Percentiles rank a stretch among this genome's conserved stretches.
These are phyloP conservation scores for Plantago rigida DNA, from an alignment of 305 asterid genomes.

Conservation along the genomic window DNA sequence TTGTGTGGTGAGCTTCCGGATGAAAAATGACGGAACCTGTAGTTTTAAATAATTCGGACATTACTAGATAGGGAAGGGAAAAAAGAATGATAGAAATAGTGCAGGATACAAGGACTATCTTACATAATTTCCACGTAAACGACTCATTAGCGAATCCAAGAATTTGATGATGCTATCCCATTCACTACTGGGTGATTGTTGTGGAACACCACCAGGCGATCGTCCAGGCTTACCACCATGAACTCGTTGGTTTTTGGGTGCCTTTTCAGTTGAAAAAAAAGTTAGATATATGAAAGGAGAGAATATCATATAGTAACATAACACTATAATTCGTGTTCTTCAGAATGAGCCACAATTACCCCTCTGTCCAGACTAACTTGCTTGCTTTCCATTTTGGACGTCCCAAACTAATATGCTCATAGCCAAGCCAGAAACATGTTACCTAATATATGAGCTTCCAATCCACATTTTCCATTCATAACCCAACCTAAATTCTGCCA, in stretches of 20 bases:
- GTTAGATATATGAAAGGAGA: slow-evolving; percentile 12
- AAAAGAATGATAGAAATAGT: slow-evolving; percentile 8
- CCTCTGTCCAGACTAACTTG: too few relatives aligned
- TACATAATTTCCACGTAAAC: slow-evolving; percentile 66
- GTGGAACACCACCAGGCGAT: slow-evolving; percentile 68
- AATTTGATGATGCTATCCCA: slow-evolving; percentile 91
- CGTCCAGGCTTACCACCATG: slow-evolving; percentile 87
- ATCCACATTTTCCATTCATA: too few relatives aligned
- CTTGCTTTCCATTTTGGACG: too few relatives aligned
- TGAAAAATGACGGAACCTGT: slow-evolving; percentile 95
- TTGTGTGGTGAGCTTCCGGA: slow-evolving; percentile 88
- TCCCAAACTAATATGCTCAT: too few relatives aligned
- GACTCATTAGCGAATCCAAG: slow-evolving; percentile 78
- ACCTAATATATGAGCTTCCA: too few relatives aligned
- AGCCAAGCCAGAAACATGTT: too few relatives aligned
- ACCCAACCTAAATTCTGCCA: too few relatives aligned
- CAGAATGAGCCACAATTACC: background rate
- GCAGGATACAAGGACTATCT: slow-evolving; percentile 13
- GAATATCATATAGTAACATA: background rate
- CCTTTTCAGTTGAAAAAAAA: slow-evolving; percentile 34
- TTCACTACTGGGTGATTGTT: slow-evolving; percentile 64
- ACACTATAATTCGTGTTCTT: background rate
- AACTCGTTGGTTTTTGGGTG: slow-evolving; percentile 81
- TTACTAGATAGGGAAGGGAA: slow-evolving; percentile 15
- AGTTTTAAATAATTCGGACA: slow-evolving; percentile 22